Evolutionary conservation across 176 grass and related monocot genomes (phyloP).

Genomic region (Eragrostis curvula): DNA sequence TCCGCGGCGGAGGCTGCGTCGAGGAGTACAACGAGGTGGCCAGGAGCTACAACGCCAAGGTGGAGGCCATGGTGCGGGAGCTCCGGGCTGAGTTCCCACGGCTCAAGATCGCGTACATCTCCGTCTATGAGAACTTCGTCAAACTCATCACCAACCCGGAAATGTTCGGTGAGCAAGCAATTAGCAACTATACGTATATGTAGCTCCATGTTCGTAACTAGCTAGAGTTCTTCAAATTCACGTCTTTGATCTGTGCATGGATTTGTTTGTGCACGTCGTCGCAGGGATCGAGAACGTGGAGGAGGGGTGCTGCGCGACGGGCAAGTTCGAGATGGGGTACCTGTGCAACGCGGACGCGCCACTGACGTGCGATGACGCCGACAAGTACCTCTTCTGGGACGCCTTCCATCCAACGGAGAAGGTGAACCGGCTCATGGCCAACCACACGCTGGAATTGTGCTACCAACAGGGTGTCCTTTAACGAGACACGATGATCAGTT

Average conservation of each 20-base stretch:
- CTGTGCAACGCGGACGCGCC: slow-evolving; percentile 55
- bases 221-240: background rate
- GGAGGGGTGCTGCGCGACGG: slow-evolving; percentile 75
- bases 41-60: slow-evolving; percentile 59
- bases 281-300: slow-evolving; percentile 79
- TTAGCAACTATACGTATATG: no score
- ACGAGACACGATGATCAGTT: background rate
- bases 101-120: slow-evolving; percentile 49
- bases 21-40: slow-evolving; percentile 70
- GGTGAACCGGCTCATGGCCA: slow-evolving; percentile 58
- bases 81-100: slow-evolving; percentile 44
- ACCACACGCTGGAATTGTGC: slow-evolving; percentile 46
- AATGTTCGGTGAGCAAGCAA: slow-evolving; percentile 65
- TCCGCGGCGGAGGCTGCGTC: slow-evolving; percentile 52
- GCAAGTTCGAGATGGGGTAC: slow-evolving; percentile 73
- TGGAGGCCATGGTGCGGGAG: slow-evolving; percentile 40
- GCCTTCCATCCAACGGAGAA: slow-evolving; percentile 62
- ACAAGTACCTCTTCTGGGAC: slow-evolving; percentile 59
- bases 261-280: background rate
- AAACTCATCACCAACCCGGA: slow-evolving; percentile 49
- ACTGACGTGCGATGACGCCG: slow-evolving; percentile 62
- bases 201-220: no score
- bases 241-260: background rate
- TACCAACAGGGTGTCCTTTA: slow-evolving; percentile 50
- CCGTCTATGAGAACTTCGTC: slow-evolving; percentile 58